Base-by-base conservation (phyloP, 768 basidiomycete genomes). In the Mycena floridula region DNA sequence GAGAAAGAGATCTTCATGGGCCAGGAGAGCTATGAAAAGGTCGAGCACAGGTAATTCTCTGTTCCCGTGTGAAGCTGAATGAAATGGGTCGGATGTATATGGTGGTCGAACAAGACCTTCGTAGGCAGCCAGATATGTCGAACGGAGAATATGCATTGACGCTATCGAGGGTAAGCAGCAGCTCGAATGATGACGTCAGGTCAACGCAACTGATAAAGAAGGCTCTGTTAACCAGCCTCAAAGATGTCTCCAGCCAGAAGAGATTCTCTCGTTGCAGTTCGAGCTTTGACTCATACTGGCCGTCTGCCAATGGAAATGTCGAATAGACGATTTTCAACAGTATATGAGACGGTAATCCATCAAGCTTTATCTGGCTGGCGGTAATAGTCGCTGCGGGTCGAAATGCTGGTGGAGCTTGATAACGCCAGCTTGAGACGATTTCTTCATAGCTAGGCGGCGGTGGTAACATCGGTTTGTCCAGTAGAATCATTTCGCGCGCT, bases 101-200 rank as follows among this genome's bases (percentile, higher is more conserved):
- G 85, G 85, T 0, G 69, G 56, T 21, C 80, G 76, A 48, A 92
- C 69, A 37, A 83, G 72, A 13, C 70, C 64, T 20, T 65, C 62
- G 57, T 91, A 92, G 0, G 76, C 65, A 5, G 79, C 75, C 35
- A 91, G 67, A 59, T 89, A 89, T 0, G 79, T 78, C 0, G 82
- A 84, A 27, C 89, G 77, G 4, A 92, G 72, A 48, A 90, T 74
- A 52, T 89, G 81, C 87, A 89, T 90, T 62, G 76, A 86, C 11
- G 86, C 84, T 82, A 38, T 16, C 6, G 25, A 40, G 42, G 49
- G 49, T 23, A 30, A 27, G 22, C 2, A 36, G 13, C 37, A 11
- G 28, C 7, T 7, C 20, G 18, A 5, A 37, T 25, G 18, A 9
- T 4, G 37, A 13, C 21, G 32, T 25, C 13, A 8, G 13, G 22